Conservation (phyloP, 805 yeast genomes). For the Phaffomyces opuntiae region DNA sequence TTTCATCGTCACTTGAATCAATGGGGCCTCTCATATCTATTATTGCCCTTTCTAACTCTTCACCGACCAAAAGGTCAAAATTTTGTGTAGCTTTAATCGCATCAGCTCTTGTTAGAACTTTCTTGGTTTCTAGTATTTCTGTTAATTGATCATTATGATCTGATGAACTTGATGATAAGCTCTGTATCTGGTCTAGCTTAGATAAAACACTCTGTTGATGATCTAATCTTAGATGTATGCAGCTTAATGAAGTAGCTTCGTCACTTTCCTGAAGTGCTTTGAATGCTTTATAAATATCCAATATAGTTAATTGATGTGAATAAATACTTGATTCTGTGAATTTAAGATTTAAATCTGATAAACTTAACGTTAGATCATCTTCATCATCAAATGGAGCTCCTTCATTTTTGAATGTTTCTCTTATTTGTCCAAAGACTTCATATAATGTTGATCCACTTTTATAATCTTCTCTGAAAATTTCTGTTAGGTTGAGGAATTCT, state of each 20-base stretch:
- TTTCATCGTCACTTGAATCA: not conserved
- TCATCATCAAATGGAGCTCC: constrained; percentile 16
- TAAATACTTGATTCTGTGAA: constrained; percentile 14
- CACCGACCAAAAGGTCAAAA: too few species aligned
- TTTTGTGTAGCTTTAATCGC: too few species aligned
- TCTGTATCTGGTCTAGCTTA: too few species aligned
- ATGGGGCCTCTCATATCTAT: too few species aligned
- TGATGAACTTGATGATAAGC: too few species aligned
- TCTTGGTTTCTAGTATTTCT: too few species aligned
- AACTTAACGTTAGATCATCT: constrained; percentile 14
- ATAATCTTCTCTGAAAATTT: constrained; percentile 15
- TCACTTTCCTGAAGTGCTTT: constrained; percentile 1
- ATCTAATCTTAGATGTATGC: constrained; percentile 10
- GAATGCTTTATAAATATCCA: constrained; percentile 15
- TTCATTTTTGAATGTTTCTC: constrained; percentile 10
- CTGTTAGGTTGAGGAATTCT: too few species aligned
- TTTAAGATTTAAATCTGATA: constrained; percentile 15
- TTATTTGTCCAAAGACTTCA: constrained; percentile 14
- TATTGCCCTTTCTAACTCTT: too few species aligned
- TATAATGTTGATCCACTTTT: constrained; percentile 8
- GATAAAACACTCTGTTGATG: constrained; percentile 10
- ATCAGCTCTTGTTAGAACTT: too few species aligned
- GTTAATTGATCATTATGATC: too few species aligned
- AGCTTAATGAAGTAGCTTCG: constrained; percentile 6
- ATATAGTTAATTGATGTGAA: constrained; percentile 13